Conservation (phyloP, 352 stramenopile genomes). For the Halophytophthora batemanensis region DNA sequence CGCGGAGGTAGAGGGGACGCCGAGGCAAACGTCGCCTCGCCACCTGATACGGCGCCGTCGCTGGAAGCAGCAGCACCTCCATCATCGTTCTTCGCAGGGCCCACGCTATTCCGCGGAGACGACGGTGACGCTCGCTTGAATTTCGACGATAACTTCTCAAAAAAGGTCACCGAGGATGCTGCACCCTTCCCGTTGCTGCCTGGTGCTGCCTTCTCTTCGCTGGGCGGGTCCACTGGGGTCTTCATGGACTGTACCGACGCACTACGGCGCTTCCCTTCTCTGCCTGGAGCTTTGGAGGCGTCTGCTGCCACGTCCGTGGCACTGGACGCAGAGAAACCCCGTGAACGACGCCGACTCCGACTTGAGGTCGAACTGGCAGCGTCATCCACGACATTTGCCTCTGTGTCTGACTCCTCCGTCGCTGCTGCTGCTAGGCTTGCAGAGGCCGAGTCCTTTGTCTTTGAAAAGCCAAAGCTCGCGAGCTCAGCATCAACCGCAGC, state of each 20-base stretch:
- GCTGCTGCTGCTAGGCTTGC: constrained; percentile 11
- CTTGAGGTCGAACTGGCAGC: constrained; percentile 13
- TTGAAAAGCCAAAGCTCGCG: constrained; percentile 63
- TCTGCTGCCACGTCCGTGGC: constrained; percentile 17
- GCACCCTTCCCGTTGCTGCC: constrained; percentile 20
- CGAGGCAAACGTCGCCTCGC: constrained; percentile 12
- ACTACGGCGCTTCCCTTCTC: constrained; percentile 32
- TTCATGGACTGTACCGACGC: constrained; percentile 34
- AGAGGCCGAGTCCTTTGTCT: constrained; percentile 11
- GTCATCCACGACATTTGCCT: neutral
- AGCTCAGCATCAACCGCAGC: constrained; percentile 41
- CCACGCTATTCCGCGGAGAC: constrained; percentile 37
- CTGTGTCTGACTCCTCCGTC: constrained; percentile 8
- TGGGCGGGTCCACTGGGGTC: constrained; percentile 16
- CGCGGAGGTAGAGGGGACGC: constrained; percentile 21
- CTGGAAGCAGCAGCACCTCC: constrained; percentile 6
- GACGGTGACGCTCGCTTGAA: constrained; percentile 57
- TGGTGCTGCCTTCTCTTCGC: constrained; percentile 39
- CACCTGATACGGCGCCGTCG: constrained; percentile 11
- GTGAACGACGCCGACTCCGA: constrained; percentile 21
- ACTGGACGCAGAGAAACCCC: constrained; percentile 34
- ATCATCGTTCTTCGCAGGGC: constrained; percentile 21
- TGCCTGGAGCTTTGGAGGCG: constrained; percentile 13
- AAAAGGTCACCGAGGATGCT: constrained; percentile 70
- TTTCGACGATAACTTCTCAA: constrained; percentile 79